A percentile compares a stretch with the other conserved stretches of the same genome.
Conservation (phyloP, 441 rosid species). For the Jatropha podagrica region DNA sequence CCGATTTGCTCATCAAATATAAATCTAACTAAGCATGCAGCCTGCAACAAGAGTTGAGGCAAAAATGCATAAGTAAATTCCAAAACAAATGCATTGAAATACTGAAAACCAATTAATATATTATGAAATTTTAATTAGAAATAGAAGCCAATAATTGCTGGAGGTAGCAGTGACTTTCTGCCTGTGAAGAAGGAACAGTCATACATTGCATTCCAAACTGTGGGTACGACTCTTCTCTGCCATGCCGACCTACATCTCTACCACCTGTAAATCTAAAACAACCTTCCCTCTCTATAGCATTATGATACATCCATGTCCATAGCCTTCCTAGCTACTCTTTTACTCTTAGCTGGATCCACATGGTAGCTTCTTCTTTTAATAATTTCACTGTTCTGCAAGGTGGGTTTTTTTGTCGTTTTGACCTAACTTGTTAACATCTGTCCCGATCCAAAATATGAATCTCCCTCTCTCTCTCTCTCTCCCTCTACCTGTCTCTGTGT, state of each 20-base stretch:
- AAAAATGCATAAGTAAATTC: neutral
- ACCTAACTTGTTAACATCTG: slow-evolving; percentile 19
- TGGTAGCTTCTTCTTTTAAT: slow-evolving; percentile 24
- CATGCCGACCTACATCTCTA: slow-evolving; percentile 38
- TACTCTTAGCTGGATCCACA: slow-evolving; percentile 50
- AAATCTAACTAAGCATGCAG: too few species aligned
- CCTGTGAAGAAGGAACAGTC: neutral
- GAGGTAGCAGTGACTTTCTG: neutral
- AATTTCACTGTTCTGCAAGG: slow-evolving; percentile 29
- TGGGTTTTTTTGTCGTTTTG: slow-evolving; percentile 17
- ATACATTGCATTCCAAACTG: too few species aligned
- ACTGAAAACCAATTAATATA: slow-evolving; percentile 21
- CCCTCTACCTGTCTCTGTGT: neutral
- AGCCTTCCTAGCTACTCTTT: slow-evolving; percentile 8
- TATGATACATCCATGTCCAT: slow-evolving; percentile 23
- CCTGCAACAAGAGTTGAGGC: too few species aligned
- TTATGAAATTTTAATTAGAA: neutral
- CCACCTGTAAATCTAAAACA: slow-evolving; percentile 33
- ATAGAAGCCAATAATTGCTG: slow-evolving; percentile 24
- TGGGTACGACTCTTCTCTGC: slow-evolving; percentile 16
- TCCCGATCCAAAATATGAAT: neutral
- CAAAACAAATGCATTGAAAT: slow-evolving; percentile 23
- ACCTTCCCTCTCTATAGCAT: neutral
- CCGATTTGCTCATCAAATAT: too few species aligned
- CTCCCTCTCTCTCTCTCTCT: neutral